These are phyloP conservation scores for Bertia moriformis DNA, from an alignment of 2,329 filamentous ascomycete genomes.

Conservation along the genomic window DNA sequence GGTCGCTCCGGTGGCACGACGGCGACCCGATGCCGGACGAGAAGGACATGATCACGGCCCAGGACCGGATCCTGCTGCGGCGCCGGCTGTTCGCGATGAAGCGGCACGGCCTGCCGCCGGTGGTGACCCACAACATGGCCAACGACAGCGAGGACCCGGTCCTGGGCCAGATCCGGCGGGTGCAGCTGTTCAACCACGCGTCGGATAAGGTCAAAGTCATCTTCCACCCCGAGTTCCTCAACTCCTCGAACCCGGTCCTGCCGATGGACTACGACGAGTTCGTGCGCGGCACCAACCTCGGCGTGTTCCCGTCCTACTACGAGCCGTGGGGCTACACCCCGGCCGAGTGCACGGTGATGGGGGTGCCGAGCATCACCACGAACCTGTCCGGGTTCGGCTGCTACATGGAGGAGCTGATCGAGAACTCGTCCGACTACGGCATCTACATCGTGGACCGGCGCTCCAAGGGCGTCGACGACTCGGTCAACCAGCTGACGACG, in stretches of 20 bases:
- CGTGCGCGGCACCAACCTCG: conserved; percentile 87
- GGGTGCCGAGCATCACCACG: conserved; percentile 92
- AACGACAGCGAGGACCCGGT: conserved; percentile 90
- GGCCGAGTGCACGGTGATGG: conserved; percentile 97
- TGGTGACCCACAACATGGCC: conserved; percentile 97
- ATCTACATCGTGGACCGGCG: conserved; percentile 98
- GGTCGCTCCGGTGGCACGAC: conserved; percentile 88
- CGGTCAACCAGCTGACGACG: conserved; percentile 82
- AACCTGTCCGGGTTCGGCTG: conserved; percentile 96
- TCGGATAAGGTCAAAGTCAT: conserved; percentile 91
- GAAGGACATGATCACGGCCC: conserved; percentile 83
- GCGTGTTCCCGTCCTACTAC: conserved; percentile 94
- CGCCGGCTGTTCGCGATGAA: conserved; percentile 95
- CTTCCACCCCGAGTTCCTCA: conserved; percentile 96
- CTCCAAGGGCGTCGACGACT: conserved; percentile 90
- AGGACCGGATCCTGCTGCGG: conserved; percentile 83
- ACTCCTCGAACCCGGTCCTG: conserved; percentile 85
- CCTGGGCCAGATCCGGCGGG: conserved; percentile 85
- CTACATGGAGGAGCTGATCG: conserved; percentile 98
- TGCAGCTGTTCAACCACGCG: conserved; percentile 93
- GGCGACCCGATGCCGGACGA: conserved; percentile 87
- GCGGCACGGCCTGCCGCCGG: conserved; percentile 73
- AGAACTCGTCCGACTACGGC: conserved; percentile 93
- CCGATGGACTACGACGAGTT: conserved; percentile 98
- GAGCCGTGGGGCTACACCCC: conserved; percentile 99